Evolutionary conservation across 805 yeast genomes (phyloP).

Genomic region (Candida verbasci): DNA sequence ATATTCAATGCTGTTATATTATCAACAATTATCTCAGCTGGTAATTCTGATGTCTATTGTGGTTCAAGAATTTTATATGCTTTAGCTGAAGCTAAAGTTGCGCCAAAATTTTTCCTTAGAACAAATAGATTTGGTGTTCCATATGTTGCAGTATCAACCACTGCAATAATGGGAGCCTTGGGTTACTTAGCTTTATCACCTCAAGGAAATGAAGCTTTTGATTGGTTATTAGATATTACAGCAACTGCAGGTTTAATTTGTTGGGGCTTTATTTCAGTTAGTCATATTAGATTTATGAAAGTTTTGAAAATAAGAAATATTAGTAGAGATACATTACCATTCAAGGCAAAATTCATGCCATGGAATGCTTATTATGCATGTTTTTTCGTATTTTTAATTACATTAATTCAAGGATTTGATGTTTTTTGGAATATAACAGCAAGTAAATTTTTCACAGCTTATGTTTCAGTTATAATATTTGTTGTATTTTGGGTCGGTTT

Average conservation of each 20-base stretch:
- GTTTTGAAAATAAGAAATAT: conserved; percentile 61
- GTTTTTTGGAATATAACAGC: conserved; percentile 56
- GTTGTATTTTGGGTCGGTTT: conserved; percentile 50
- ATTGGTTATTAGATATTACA: conserved; percentile 72
- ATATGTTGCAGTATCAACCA: conserved; percentile 48
- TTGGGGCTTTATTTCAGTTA: conserved; percentile 61
- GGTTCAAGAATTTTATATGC: conserved; percentile 66
- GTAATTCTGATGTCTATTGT: conserved; percentile 69
- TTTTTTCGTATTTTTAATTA: conserved; percentile 49
- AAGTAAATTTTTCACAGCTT: conserved; percentile 61
- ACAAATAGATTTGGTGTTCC: conserved; percentile 63
- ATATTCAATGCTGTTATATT: conserved; percentile 71
- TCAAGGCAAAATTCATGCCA: conserved; percentile 68
- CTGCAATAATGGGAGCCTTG: conserved; percentile 59
- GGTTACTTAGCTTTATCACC: conserved; percentile 55
- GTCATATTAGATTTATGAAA: conserved; percentile 68
- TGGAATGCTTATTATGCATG: conserved; percentile 60
- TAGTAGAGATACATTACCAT: conserved; percentile 67
- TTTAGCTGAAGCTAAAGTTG: conserved; percentile 55
- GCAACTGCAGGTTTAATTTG: conserved; percentile 73
- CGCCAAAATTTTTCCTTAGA: conserved; percentile 46
- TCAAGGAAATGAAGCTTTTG: conserved; percentile 55
- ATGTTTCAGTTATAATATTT: conserved; percentile 64
- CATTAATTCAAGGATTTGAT: conserved; percentile 68
- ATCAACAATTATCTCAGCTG: conserved; percentile 69